Base-by-base conservation (phyloP, 345 rosid species). In the Eucalyptus curtisii region DNA sequence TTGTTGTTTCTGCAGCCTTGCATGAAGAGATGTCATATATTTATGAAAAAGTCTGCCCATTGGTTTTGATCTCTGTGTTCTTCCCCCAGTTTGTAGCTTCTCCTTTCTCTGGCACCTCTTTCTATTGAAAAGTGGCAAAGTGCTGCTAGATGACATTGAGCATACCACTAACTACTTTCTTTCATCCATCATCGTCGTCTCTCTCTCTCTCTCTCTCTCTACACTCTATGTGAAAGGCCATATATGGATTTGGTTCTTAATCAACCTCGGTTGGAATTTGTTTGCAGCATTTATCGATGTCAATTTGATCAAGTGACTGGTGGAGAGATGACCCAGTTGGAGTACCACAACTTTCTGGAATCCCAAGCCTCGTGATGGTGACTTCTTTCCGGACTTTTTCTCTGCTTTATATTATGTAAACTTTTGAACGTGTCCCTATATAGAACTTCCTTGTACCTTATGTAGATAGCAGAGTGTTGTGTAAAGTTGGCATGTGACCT, bases 281-380 rank as follows among this genome's bases (percentile, higher is more conserved):
- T 19, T 86, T 93, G 95, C 97, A 97, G 99, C 93, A 94, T 98
- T 93, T 94, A 96, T 90, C 92, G 98, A 87, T 98, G 99, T 89
- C 93, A 96, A 89, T 98, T 95, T 90, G 99, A 98, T 90, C 98
- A 99, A 3, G 95, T 91, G 87, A 92, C 90, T 66, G 99, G 99
- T 7, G 99, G 99, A 87, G 99, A 97, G 93, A 98, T 98, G 99
- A 92, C 94, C 17, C 98, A 95, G 92, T 91, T 96, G 19, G 98
- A 98, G 90, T 92, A 92, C 91, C 97, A 93, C 93, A 97, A 96
- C 93, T 94, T 96, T 88, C 92, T 98, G 88, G 96, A 98, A 92
- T 96, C 97, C 27, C 96, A 95, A 86, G 88, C 95, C 44, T 93
- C 93, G 40, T 89, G 86, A 14, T 87, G 47, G 25, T 45, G 40